phyloP scores from a whole-genome alignment of 2,329 filamentous ascomycete species.

The Diaporthe australafricana region DNA sequence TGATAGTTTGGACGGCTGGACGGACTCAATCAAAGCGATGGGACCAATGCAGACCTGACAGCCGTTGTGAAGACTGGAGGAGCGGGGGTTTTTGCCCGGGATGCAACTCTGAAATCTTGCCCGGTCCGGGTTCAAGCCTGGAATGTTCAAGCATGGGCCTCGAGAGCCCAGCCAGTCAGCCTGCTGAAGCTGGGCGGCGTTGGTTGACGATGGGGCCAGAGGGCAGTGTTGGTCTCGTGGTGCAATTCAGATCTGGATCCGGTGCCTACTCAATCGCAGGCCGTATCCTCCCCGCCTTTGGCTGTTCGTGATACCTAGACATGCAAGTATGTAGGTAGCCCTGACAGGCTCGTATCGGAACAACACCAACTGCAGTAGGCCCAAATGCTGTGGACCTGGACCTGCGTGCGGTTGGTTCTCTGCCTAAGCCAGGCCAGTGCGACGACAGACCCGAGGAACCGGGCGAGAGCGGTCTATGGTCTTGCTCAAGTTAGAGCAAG shows the following conservation, averaged over 20 bases:
- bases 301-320: background rate
- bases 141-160: slow-evolving; percentile 26
- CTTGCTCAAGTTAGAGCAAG: slow-evolving; percentile 17
- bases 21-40: slow-evolving; percentile 23
- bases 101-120: slow-evolving; percentile 36
- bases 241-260: background rate
- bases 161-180: background rate
- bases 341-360: slow-evolving; percentile 27
- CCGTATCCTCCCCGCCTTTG: background rate
- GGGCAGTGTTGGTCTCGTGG: background rate
- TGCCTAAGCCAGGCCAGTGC: slow-evolving; percentile 1
- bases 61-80: slow-evolving; percentile 28
- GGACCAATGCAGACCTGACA: slow-evolving; percentile 27
- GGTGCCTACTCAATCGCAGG: background rate
- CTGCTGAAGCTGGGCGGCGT: background rate
- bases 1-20: slow-evolving; percentile 14
- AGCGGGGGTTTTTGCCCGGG: slow-evolving; percentile 25
- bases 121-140: slow-evolving; percentile 18
- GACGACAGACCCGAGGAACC: slow-evolving; percentile 24
- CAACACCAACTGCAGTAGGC: slow-evolving; percentile 23
- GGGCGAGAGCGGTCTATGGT: slow-evolving; percentile 23
- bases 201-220: background rate
- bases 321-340: slow-evolving; percentile 9
- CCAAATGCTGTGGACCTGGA: slow-evolving; percentile 20
- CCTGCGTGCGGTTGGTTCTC: background rate